Percentiles rank a stretch among this genome's conserved stretches.
These are phyloP conservation scores for Candida succiphila DNA, from an alignment of 805 yeast genomes.

Conservation along the genomic window DNA sequence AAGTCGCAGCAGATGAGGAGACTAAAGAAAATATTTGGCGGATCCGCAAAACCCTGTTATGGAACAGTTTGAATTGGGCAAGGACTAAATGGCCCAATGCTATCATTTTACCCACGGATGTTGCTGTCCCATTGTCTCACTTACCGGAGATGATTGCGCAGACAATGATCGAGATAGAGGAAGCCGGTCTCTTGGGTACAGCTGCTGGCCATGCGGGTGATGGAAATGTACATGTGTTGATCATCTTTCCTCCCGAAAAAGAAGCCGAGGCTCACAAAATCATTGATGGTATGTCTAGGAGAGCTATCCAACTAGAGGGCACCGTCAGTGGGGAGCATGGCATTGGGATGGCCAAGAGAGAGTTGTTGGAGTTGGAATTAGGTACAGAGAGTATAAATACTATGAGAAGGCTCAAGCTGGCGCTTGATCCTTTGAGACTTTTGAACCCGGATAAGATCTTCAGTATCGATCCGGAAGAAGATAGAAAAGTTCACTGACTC, in stretches of 20 bases:
- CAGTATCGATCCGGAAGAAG: conserved; percentile 42
- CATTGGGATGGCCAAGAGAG: conserved; percentile 70
- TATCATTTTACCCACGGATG: conserved; percentile 65
- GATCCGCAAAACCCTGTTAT: conserved; percentile 62
- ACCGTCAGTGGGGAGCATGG: conserved; percentile 86
- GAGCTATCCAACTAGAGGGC: conserved; percentile 64
- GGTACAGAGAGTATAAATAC: conserved; percentile 56
- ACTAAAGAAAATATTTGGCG: conserved; percentile 62
- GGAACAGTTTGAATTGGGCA: conserved; percentile 63
- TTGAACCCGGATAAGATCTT: conserved; percentile 76
- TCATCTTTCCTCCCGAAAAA: conserved; percentile 45
- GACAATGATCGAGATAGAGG: conserved; percentile 49
- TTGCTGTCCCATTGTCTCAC: conserved; percentile 69
- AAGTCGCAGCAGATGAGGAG: conserved; percentile 47
- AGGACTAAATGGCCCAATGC: conserved; percentile 28
- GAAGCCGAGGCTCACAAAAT: conserved; percentile 33
- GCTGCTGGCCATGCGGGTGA: conserved; percentile 75
- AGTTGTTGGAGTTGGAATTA: conserved; percentile 47
- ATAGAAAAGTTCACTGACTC: conserved; percentile 3
- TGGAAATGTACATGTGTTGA: conserved; percentile 67
- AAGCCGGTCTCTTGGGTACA: conserved; percentile 41
- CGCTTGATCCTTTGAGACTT: conserved; percentile 63
- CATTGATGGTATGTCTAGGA: conserved; percentile 50
- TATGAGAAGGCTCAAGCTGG: conserved; percentile 62
- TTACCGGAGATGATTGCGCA: conserved; percentile 52